Evolutionary conservation across 2,329 filamentous ascomycete genomes (phyloP).

Genomic region (Epichloe hybrida): DNA sequence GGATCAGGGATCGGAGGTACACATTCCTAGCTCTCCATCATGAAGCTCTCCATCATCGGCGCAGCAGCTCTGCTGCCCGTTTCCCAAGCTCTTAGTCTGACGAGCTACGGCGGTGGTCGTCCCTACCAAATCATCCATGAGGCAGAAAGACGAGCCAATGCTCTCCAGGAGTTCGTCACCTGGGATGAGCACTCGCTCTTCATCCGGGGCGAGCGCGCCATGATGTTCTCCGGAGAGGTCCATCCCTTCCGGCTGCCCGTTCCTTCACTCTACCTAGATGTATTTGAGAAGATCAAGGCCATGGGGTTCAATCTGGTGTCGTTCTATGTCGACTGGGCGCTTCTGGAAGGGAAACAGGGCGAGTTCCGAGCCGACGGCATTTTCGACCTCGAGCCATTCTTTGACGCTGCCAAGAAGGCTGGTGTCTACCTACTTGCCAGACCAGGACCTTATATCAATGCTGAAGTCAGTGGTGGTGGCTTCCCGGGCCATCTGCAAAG

Average conservation of each 20-base stretch:
- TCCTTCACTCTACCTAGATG: conserved; percentile 44
- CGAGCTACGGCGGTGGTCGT: conserved; percentile 6
- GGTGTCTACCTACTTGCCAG: conserved; percentile 66
- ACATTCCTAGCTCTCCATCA: conserved; percentile 1
- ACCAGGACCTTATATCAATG: conserved; percentile 66
- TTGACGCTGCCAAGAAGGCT: conserved; percentile 57
- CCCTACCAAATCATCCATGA: conserved; percentile 12
- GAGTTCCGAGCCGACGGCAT: conserved; percentile 57
- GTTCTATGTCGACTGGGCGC: conserved; percentile 68
- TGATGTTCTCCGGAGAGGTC: conserved; percentile 62
- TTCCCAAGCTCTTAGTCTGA: conserved; percentile 4
- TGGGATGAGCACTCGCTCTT: conserved; percentile 63
- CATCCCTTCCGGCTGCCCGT: conserved; percentile 48
- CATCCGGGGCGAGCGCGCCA: conserved; percentile 53
- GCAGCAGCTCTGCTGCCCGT: not conserved
- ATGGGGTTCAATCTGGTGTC: conserved; percentile 69
- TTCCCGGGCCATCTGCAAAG: conserved; percentile 71
- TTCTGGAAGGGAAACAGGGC: conserved; percentile 61
- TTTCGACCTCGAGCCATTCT: conserved; percentile 61
- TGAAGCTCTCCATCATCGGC: conserved; percentile 11
- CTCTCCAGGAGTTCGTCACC: conserved; percentile 35
- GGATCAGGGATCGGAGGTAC: not conserved
- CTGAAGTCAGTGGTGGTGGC: conserved; percentile 62
- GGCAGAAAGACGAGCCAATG: conserved; percentile 9
- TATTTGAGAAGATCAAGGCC: conserved; percentile 74